Percentiles rank a stretch among this genome's conserved stretches.
These are phyloP conservation scores for Lachnellula subtilissima DNA, from an alignment of 2,329 filamentous ascomycete genomes.

Conservation along the genomic window DNA sequence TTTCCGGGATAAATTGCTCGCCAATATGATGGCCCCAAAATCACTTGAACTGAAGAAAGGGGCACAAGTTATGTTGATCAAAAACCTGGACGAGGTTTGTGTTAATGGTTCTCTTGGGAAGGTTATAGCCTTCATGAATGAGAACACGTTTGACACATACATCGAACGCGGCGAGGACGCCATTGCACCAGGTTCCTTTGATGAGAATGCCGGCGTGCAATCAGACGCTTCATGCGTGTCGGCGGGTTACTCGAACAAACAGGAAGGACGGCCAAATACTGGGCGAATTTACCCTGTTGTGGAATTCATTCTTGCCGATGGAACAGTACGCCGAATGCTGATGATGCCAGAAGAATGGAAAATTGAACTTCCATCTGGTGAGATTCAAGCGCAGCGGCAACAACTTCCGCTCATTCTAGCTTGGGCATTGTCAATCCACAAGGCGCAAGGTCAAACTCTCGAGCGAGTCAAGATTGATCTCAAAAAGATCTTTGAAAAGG, in stretches of 20 bases:
- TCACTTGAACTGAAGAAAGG: conserved; percentile 78
- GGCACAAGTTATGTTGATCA: conserved; percentile 99
- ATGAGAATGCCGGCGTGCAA: conserved; percentile 27
- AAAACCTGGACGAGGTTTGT: conserved; percentile 89
- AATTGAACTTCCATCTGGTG: conserved; percentile 90
- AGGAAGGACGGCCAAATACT: conserved; percentile 35
- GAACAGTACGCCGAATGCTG: conserved; percentile 69
- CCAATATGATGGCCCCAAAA: conserved; percentile 91
- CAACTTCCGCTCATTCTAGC: conserved; percentile 87
- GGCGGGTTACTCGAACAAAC: conserved; percentile 39
- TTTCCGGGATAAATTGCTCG: conserved; percentile 70
- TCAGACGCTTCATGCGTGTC: conserved; percentile 38
- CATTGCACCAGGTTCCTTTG: conserved; percentile 26
- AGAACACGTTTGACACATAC: conserved; percentile 55
- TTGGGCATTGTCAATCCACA: conserved; percentile 97
- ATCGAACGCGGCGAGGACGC: conserved; percentile 45
- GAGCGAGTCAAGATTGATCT: conserved; percentile 93
- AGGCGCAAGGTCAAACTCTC: conserved; percentile 86
- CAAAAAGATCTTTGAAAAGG: conserved; percentile 90
- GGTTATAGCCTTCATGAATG: conserved; percentile 74
- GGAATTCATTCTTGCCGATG: conserved; percentile 75
- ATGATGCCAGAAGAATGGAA: conserved; percentile 92
- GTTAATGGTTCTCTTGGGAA: conserved; percentile 94
- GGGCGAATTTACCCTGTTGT: conserved; percentile 73
- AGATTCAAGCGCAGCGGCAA: conserved; percentile 80